Conservation (phyloP, 495 filamentous ascomycete genomes). For the Eremomyces bilateralis region DNA sequence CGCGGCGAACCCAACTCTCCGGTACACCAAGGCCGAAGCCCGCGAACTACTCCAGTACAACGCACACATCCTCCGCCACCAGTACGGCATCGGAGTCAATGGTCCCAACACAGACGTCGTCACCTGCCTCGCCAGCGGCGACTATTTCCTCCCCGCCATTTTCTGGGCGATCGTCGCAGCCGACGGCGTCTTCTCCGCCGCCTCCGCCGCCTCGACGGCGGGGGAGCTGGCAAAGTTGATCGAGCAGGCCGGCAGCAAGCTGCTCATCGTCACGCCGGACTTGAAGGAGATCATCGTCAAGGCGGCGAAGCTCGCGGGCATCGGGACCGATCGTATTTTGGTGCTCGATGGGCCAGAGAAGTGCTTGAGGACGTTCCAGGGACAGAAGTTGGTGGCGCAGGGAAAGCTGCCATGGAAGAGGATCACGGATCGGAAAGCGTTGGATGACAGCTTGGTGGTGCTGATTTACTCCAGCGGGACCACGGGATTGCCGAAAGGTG, state of each 20-base stretch:
- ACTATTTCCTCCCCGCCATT: constrained; percentile 24
- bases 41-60: constrained; percentile 21
- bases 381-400: no score
- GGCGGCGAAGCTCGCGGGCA: constrained; percentile 6
- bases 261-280: constrained; percentile 6
- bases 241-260: constrained; percentile 11
- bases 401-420: constrained; percentile 20
- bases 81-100: constrained; percentile 23
- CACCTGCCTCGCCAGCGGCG: constrained; percentile 25
- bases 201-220: constrained; percentile 19
- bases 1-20: constrained; percentile 24
- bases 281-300: constrained; percentile 9
- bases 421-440: constrained; percentile 22
- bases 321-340: constrained; percentile 3
- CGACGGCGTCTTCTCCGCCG: constrained; percentile 28
- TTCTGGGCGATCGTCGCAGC: constrained; percentile 27
- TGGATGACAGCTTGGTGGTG: constrained; percentile 9
- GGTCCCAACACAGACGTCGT: constrained; percentile 26
- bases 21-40: constrained; percentile 24
- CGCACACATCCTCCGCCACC: constrained; percentile 24
- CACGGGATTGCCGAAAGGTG: constrained; percentile 18
- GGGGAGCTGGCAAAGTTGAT: constrained; percentile 22
- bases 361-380: background rate
- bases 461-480: constrained; percentile 12
- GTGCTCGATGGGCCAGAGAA: constrained; percentile 4